Percentiles rank a stretch among this genome's conserved stretches.
phyloP scores from a whole-genome alignment of 768 basidiomycete species.

The Lentinula sp. region DNA sequence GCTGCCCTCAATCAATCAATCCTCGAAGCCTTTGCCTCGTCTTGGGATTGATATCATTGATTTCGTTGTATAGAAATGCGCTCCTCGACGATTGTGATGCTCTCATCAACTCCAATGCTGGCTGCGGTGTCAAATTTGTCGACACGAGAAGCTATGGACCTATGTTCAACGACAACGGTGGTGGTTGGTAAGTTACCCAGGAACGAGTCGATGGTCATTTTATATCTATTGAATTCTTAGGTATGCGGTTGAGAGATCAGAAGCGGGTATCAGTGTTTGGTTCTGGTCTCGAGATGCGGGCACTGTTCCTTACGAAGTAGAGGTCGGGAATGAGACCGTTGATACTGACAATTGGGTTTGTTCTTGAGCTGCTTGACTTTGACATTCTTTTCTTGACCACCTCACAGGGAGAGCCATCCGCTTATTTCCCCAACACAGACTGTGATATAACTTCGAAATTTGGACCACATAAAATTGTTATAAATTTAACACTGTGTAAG shows the following conservation, averaged over 20 bases:
- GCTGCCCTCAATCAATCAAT: neutral
- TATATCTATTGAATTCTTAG: constrained; percentile 20
- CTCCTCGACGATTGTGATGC: constrained; percentile 37
- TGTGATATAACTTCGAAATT: constrained; percentile 58
- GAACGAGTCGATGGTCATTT: too few relatives aligned
- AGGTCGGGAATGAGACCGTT: constrained; percentile 28
- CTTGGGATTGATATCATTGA: neutral
- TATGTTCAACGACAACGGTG: constrained; percentile 49
- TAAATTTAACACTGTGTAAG: constrained; percentile 41
- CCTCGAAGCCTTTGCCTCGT: neutral
- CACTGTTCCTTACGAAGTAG: constrained; percentile 42
- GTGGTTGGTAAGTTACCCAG: constrained; percentile 44
- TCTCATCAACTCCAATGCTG: constrained; percentile 37
- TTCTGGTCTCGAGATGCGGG: constrained; percentile 59
- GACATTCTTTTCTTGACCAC: neutral
- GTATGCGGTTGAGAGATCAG: constrained; percentile 60
- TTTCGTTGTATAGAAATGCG: constrained; percentile 18
- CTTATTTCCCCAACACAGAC: constrained; percentile 51
- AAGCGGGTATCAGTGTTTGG: constrained; percentile 56
- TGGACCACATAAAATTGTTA: constrained; percentile 53
- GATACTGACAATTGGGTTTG: constrained; percentile 53
- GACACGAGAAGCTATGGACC: constrained; percentile 46
- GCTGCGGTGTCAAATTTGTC: constrained; percentile 38
- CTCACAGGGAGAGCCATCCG: constrained; percentile 46
- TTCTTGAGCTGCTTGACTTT: neutral